These are phyloP conservation scores for Gossypium anomalum DNA, from an alignment of 345 rosid genomes.

Conservation along the genomic window DNA sequence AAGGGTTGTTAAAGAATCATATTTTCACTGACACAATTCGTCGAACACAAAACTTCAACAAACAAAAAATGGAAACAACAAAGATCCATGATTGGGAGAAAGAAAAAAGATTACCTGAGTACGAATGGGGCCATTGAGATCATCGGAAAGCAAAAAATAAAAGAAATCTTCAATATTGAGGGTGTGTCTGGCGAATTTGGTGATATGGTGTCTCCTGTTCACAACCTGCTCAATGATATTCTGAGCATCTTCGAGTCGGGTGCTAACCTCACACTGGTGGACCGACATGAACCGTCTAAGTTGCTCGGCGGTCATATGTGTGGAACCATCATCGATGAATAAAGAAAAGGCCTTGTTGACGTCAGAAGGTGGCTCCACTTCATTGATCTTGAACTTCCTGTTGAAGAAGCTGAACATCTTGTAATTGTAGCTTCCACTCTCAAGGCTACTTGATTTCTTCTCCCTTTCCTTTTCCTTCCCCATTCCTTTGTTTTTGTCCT, in stretches of 20 bases:
- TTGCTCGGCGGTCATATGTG: constrained; percentile 43
- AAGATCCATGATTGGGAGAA: background rate
- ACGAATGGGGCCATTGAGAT: constrained; percentile 44
- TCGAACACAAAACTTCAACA: no score
- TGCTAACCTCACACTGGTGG: constrained; percentile 43
- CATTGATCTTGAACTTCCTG: constrained; percentile 70
- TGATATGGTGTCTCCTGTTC: constrained; percentile 34
- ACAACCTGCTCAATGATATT: constrained; percentile 47
- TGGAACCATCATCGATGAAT: constrained; percentile 45
- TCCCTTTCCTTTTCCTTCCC: constrained; percentile 31
- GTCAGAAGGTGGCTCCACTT: constrained; percentile 72
- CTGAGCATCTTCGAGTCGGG: constrained; percentile 51
- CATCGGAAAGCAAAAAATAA: constrained; percentile 40
- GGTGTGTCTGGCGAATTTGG: constrained; percentile 33
- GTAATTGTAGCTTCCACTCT: constrained; percentile 45
- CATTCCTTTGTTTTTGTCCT: constrained; percentile 14
- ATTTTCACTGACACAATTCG: no score
- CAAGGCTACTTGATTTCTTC: constrained; percentile 2
- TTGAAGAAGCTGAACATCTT: constrained; percentile 70
- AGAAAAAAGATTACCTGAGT: constrained; percentile 22
- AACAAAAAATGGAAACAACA: no score
- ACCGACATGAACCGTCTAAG: constrained; percentile 55
- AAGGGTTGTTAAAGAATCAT: background rate
- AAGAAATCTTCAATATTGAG: constrained; percentile 64
- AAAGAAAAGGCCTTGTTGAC: constrained; percentile 43